Evolutionary conservation across 2,329 filamentous ascomycete species (phyloP).

Genomic region (Pyrenochaeta sp.): DNA sequence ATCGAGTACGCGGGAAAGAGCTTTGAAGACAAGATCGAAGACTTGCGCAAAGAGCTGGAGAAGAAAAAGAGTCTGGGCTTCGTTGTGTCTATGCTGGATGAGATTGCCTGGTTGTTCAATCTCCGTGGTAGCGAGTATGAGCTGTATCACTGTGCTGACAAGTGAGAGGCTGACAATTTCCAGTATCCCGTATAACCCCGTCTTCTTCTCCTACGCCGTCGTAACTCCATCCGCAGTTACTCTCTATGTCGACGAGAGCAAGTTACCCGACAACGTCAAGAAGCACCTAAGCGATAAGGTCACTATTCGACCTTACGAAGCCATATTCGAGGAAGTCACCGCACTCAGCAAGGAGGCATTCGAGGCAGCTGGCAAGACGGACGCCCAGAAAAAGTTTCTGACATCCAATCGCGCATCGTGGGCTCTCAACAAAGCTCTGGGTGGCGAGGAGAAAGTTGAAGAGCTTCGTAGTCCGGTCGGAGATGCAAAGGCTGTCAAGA

Average conservation of each 20-base stretch:
- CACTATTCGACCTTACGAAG: slow-evolving; percentile 78
- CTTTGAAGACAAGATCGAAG: slow-evolving; percentile 81
- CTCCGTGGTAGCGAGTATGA: slow-evolving; percentile 82
- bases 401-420: slow-evolving; percentile 91
- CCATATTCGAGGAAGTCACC: slow-evolving; percentile 80
- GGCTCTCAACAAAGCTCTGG: slow-evolving; percentile 86
- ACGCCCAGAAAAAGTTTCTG: slow-evolving; percentile 69
- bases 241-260: slow-evolving; percentile 83
- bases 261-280: slow-evolving; percentile 73
- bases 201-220: slow-evolving; percentile 96
- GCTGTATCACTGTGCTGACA: not conserved
- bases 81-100: slow-evolving; percentile 92
- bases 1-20: slow-evolving; percentile 81
- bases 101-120: slow-evolving; percentile 99
- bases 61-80: slow-evolving; percentile 90
- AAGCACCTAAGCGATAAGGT: slow-evolving; percentile 75
- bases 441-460: slow-evolving; percentile 84
- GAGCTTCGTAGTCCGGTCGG: slow-evolving; percentile 86
- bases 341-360: slow-evolving; percentile 61
- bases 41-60: slow-evolving; percentile 87
- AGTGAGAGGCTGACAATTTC: slow-evolving; percentile 11
- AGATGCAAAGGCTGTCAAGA: slow-evolving; percentile 95
- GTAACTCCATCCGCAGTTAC: slow-evolving; percentile 78
- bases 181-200: slow-evolving; percentile 92
- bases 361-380: slow-evolving; percentile 45